Evolutionary conservation across 1,284 basidiomycete species (phyloP), one percentile per base, ranked within the genome.

Genomic region (Microstroma glucosiphilum): DNA sequence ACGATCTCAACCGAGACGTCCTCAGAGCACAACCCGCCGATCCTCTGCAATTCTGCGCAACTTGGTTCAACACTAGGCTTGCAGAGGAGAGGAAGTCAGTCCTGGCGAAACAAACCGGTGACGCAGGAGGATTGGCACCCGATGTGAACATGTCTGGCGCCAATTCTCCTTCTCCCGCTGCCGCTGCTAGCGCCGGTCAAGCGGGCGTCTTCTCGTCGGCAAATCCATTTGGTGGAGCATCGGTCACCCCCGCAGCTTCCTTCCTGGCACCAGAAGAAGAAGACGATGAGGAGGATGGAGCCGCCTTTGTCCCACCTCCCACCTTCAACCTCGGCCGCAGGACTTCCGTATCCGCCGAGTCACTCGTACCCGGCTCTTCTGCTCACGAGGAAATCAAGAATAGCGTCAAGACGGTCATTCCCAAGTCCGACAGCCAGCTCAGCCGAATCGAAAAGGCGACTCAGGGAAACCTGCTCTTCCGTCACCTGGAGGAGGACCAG

Each of bases 401-500:
- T 17, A 19, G 37, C 17, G 25, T 26, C 21, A 64, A 64, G 63
- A 64, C 63, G 23, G 60, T 89, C 55, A 91, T 88, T 75, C 86
- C 87, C 41, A 98, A 99, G 82, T 85, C 88, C 1, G 82, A 86
- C 3, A 88, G 91, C 69, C 96, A 98, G 81, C 84, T 93, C 51
- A 83, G 84, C 43, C 87, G 94, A 58, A 96, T 99, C 81, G 88
- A 88, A 74, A 82, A 85, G 1, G 90, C 91, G 55, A 96, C 94
- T 72, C 84, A 86, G 56, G 87, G 88, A 78, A 94, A 96, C 80
- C 89, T 98, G 73, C 86, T 97, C 64, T 99, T 99, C 84, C 86
- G 92, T 62, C 92, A 96, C 80, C 86, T 99, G 15, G 93, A 97
- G 71, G 90, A 93, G 73, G 94, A 97, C 76, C 94, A 98, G 81